Evolutionary conservation across 2,329 filamentous ascomycete species (phyloP).

Genomic region (Colletotrichum karsti): DNA sequence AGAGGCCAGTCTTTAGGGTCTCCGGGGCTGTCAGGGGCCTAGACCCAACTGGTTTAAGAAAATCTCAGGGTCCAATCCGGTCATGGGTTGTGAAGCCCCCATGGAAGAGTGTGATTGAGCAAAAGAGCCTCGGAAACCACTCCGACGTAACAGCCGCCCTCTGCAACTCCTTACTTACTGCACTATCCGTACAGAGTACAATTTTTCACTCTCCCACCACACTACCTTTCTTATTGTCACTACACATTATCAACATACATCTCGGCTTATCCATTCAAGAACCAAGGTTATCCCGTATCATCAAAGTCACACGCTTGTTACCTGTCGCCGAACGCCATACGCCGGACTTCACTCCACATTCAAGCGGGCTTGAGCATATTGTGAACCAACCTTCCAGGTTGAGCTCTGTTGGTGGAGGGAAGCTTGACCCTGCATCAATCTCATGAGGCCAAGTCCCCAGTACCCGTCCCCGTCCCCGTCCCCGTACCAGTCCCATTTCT

Average conservation of each 20-base stretch:
- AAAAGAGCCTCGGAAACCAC: background rate
- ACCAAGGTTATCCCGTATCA: background rate
- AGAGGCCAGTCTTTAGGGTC: background rate
- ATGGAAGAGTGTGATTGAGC: background rate
- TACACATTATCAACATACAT: background rate
- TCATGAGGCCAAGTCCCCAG: background rate
- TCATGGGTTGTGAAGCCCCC: background rate
- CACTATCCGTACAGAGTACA: too few relatives aligned
- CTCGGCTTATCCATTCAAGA: background rate
- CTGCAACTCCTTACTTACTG: background rate
- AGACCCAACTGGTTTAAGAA: conserved; percentile 1
- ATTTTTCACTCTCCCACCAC: too few relatives aligned
- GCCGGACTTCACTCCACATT: background rate
- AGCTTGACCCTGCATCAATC: conserved; percentile 7
- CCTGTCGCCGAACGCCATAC: background rate
- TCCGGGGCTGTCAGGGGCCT: background rate
- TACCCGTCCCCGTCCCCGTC: background rate
- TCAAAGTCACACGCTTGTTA: background rate
- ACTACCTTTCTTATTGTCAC: background rate
- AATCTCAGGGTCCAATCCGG: conserved; percentile 23
- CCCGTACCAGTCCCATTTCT: too few relatives aligned
- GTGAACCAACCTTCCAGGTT: conserved; percentile 21
- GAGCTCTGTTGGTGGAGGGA: background rate
- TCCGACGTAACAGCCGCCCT: background rate
- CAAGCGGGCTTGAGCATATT: background rate